phyloP scores from a whole-genome alignment of 164 flowering plant genomes.

The Dillenia turbinata region DNA sequence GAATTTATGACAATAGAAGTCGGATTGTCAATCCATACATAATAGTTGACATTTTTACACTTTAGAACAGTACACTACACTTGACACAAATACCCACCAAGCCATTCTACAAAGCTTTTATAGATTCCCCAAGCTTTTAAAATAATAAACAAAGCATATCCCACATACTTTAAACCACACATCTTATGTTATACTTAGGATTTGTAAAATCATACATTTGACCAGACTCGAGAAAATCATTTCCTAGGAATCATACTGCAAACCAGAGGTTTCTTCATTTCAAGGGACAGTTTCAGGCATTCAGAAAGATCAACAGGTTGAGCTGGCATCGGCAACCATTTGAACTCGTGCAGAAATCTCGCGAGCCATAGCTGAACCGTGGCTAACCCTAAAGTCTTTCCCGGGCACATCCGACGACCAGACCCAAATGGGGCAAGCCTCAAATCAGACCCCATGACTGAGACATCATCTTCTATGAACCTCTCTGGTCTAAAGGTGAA shows the following conservation, averaged over 20 bases:
- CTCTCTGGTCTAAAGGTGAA: conserved; percentile 59
- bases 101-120: too few relatives aligned
- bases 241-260: conserved; percentile 34
- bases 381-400: conserved; percentile 59
- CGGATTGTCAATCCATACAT: too few relatives aligned
- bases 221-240: neutral
- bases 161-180: too few relatives aligned
- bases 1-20: too few relatives aligned
- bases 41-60: too few relatives aligned
- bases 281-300: conserved; percentile 59
- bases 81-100: too few relatives aligned
- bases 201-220: neutral
- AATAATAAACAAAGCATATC: too few relatives aligned
- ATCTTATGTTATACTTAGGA: neutral
- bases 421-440: conserved; percentile 82
- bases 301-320: conserved; percentile 66
- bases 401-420: conserved; percentile 77
- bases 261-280: conserved; percentile 60
- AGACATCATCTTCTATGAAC: conserved; percentile 58
- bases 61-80: too few relatives aligned
- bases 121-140: too few relatives aligned
- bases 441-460: conserved; percentile 67
- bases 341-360: conserved; percentile 45
- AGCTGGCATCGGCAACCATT: conserved; percentile 36
- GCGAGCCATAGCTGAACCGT: conserved; percentile 74